phyloP scores from a whole-genome alignment of 129 eudicot genomes.

The Centrapalus pauciflorus region DNA sequence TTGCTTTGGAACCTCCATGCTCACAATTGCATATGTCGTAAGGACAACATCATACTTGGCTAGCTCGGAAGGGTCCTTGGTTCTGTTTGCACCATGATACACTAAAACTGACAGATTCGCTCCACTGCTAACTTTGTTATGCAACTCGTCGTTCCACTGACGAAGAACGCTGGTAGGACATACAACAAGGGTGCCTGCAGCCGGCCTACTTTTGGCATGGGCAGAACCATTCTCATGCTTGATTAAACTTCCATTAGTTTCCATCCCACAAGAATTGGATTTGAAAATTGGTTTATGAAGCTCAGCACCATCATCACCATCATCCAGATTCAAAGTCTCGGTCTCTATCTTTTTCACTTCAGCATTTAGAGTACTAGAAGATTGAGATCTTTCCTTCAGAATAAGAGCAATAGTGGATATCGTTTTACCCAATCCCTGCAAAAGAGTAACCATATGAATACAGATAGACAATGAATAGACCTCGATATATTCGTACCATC shows the following conservation, averaged over 20 bases:
- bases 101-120: conserved; percentile 73
- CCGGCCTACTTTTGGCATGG: conserved; percentile 58
- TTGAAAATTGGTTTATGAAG: conserved; percentile 20
- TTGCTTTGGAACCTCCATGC: conserved; percentile 96
- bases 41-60: conserved; percentile 92
- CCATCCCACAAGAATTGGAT: conserved; percentile 18
- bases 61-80: conserved; percentile 77
- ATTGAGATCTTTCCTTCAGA: conserved; percentile 75
- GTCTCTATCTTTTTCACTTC: conserved; percentile 30
- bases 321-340: conserved; percentile 71
- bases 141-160: conserved; percentile 91
- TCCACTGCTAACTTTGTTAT: conserved; percentile 54
- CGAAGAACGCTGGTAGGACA: conserved; percentile 98
- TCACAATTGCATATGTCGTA: conserved; percentile 90
- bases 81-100: conserved; percentile 86
- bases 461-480: conserved; percentile 2
- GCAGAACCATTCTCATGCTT: conserved; percentile 5
- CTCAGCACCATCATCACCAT: conserved; percentile 54
- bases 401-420: conserved; percentile 94
- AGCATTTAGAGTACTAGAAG: conserved; percentile 30
- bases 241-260: conserved; percentile 1
- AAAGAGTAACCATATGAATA: conserved; percentile 5
- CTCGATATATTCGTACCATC: neutral
- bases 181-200: conserved; percentile 94
- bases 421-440: conserved; percentile 95